Conservation (phyloP, 169 alveolate species). For the Besnoitia besnoiti region DNA sequence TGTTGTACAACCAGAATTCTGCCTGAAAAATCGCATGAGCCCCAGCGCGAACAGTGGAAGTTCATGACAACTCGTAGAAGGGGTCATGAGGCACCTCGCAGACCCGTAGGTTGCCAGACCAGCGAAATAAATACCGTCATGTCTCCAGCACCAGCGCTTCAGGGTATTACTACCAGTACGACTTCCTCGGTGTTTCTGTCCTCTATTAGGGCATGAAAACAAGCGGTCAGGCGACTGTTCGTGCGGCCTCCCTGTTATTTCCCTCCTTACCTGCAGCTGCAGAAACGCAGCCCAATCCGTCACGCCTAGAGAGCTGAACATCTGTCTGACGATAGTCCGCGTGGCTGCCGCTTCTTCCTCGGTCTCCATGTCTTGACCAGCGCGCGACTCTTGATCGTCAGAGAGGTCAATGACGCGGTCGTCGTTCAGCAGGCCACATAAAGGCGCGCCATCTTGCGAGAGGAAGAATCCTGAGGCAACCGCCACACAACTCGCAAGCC, state of each 20-base stretch:
- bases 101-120: too few relatives aligned
- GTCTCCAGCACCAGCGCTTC: too few relatives aligned
- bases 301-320: constrained; percentile 26
- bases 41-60: too few relatives aligned
- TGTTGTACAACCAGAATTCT: not conserved
- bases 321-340: not conserved
- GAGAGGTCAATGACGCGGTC: not conserved
- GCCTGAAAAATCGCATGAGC: constrained; percentile 10
- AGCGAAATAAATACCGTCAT: too few relatives aligned
- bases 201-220: too few relatives aligned
- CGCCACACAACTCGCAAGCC: not conserved
- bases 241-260: too few relatives aligned
- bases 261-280: not conserved
- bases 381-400: not conserved
- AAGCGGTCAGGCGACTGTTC: too few relatives aligned
- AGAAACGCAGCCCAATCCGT: constrained; percentile 12
- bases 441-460: not conserved
- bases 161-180: too few relatives aligned
- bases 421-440: not conserved
- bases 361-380: not conserved
- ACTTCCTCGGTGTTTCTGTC: too few relatives aligned
- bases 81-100: too few relatives aligned
- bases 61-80: too few relatives aligned
- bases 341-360: not conserved
- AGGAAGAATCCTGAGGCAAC: not conserved